Evolutionary conservation across 352 stramenopile genomes (phyloP).

Genomic region (Phytopythium aichiense): DNA sequence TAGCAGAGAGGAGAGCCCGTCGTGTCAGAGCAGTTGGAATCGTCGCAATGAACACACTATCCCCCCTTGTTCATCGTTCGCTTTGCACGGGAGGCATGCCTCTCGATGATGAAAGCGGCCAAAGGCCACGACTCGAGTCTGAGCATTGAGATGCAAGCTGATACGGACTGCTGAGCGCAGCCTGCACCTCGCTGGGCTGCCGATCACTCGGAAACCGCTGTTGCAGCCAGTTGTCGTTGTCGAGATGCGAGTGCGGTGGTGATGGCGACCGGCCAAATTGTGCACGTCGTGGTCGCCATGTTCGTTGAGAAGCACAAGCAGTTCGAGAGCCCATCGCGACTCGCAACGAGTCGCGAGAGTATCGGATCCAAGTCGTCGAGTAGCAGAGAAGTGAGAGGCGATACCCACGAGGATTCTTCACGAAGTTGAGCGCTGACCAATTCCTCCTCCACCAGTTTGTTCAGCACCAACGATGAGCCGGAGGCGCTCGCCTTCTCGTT

Average conservation of each 20-base stretch:
- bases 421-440: too few relatives aligned
- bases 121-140: too few relatives aligned
- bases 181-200: slow-evolving; percentile 49
- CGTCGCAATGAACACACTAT: not conserved
- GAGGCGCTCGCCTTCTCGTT: not conserved
- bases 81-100: too few relatives aligned
- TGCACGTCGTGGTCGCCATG: slow-evolving; percentile 26
- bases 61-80: too few relatives aligned
- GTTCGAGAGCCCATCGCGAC: slow-evolving; percentile 18
- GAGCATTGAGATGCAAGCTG: slow-evolving; percentile 40
- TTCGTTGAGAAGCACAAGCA: slow-evolving; percentile 19
- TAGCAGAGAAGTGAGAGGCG: not conserved
- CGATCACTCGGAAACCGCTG: slow-evolving; percentile 57
- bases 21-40: not conserved
- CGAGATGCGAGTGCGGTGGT: slow-evolving; percentile 26
- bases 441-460: too few relatives aligned
- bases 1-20: not conserved
- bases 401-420: too few relatives aligned
- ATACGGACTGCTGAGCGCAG: slow-evolving; percentile 77
- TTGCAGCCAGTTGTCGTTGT: slow-evolving; percentile 50
- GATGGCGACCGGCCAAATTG: slow-evolving; percentile 16
- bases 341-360: slow-evolving; percentile 15
- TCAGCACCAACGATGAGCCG: not conserved
- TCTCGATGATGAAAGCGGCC: too few relatives aligned
- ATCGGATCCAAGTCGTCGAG: slow-evolving; percentile 16